phyloP scores from a whole-genome alignment of 1,139 yeast species.

The Debaryomyces fabryi region DNA sequence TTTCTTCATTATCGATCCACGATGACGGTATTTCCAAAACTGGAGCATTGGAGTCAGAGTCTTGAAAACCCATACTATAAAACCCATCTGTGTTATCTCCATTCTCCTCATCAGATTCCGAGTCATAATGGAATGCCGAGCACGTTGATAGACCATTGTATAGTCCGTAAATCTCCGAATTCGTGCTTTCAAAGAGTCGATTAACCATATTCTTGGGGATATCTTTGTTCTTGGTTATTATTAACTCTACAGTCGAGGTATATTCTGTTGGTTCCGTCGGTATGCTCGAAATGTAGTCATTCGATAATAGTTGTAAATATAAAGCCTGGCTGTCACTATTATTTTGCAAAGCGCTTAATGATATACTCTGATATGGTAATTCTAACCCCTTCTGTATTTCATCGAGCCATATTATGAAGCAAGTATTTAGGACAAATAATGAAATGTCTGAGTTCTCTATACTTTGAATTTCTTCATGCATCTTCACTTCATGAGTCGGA shows the following conservation, averaged over 20 bases:
- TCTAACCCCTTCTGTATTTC: constrained; percentile 35
- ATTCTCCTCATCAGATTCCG: constrained; percentile 25
- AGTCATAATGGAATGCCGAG: constrained; percentile 41
- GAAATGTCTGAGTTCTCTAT: constrained; percentile 22
- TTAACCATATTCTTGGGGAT: background rate
- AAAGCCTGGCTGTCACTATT: constrained; percentile 19
- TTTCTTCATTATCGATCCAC: constrained; percentile 21
- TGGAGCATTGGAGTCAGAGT: constrained; percentile 7
- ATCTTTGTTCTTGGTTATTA: constrained; percentile 11
- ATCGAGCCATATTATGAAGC: constrained; percentile 41
- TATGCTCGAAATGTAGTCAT: constrained; percentile 19
- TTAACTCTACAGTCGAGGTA: constrained; percentile 25
- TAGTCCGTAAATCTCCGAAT: constrained; percentile 20
- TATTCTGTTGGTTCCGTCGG: constrained; percentile 19
- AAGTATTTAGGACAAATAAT: constrained; percentile 43
- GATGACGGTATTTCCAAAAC: constrained; percentile 24
- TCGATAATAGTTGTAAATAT: constrained; percentile 37
- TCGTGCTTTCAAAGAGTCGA: constrained; percentile 14
- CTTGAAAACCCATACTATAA: constrained; percentile 11
- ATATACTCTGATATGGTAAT: constrained; percentile 41
- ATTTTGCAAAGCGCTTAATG: constrained; percentile 41
- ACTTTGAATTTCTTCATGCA: constrained; percentile 14
- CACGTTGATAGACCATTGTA: constrained; percentile 43
- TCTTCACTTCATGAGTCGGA: constrained; percentile 16
- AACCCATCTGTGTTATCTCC: constrained; percentile 13